phyloP scores from a whole-genome alignment of 441 rosid species.

The Euphorbia celastroides region DNA sequence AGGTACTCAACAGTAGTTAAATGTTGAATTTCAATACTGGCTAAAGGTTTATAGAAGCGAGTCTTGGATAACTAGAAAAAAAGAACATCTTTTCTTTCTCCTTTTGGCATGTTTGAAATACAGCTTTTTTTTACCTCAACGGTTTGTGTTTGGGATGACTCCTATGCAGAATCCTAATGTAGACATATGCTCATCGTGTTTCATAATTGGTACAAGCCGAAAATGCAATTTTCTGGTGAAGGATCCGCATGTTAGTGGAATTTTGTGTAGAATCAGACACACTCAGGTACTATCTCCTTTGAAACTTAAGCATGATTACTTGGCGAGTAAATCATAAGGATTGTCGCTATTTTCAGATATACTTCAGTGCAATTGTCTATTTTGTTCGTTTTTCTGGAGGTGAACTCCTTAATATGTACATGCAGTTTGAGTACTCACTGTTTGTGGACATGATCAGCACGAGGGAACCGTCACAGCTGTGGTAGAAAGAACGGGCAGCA shows the following conservation, averaged over 20 bases:
- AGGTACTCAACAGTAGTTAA: slow-evolving; percentile 30
- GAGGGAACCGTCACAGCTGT: slow-evolving; percentile 63
- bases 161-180: slow-evolving; percentile 53
- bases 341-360: neutral
- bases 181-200: slow-evolving; percentile 28
- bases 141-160: slow-evolving; percentile 5
- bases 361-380: slow-evolving; percentile 9
- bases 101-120: neutral
- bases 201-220: slow-evolving; percentile 55
- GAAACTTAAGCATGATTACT: neutral
- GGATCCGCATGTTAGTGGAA: slow-evolving; percentile 43
- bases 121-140: neutral
- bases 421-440: slow-evolving; percentile 68
- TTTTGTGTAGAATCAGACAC: slow-evolving; percentile 61
- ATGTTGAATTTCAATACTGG: neutral
- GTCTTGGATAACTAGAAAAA: too few species aligned
- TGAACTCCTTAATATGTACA: slow-evolving; percentile 51
- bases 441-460: slow-evolving; percentile 77
- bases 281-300: slow-evolving; percentile 44
- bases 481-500: slow-evolving; percentile 75
- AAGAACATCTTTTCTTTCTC: neutral
- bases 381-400: slow-evolving; percentile 37
- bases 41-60: neutral
- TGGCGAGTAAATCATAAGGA: neutral
- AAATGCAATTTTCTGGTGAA: slow-evolving; percentile 44